phyloP scores from a whole-genome alignment of 352 stramenopile species.

The Pythium brassicae region DNA sequence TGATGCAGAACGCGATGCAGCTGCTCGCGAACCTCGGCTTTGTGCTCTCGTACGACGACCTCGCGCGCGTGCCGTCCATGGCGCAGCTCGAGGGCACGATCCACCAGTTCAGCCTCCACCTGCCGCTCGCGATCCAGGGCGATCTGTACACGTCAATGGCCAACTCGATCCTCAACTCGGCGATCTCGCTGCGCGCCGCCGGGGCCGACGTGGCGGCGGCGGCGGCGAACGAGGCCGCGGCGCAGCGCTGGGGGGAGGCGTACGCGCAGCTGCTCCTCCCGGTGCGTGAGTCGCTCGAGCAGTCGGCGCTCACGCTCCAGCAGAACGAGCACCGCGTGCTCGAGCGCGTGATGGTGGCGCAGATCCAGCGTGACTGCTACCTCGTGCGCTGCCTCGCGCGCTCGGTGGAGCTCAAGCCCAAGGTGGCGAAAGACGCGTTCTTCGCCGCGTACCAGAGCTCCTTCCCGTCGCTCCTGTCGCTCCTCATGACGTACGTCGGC shows the following conservation, averaged over 20 bases:
- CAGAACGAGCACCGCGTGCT: conserved; percentile 72
- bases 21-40: conserved; percentile 59
- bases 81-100: conserved; percentile 60
- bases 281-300: conserved; percentile 66
- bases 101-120: conserved; percentile 67
- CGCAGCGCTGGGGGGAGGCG: conserved; percentile 45
- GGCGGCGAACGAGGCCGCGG: conserved; percentile 18
- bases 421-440: conserved; percentile 71
- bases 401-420: conserved; percentile 71
- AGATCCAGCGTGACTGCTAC: conserved; percentile 68
- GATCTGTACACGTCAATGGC: conserved; percentile 79
- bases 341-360: conserved; percentile 54
- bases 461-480: conserved; percentile 52
- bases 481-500: conserved; percentile 69
- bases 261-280: conserved; percentile 59
- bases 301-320: conserved; percentile 60
- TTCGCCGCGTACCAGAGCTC: conserved; percentile 52
- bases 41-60: conserved; percentile 65
- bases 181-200: conserved; percentile 46
- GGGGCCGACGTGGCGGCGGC: conserved; percentile 9
- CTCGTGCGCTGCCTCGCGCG: conserved; percentile 61
- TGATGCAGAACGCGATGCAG: conserved; percentile 70
- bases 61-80: conserved; percentile 67
- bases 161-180: conserved; percentile 74
- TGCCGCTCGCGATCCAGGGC: conserved; percentile 65